A percentile compares a stretch with the other conserved stretches of the same genome.
phyloP scores from a whole-genome alignment of 2,329 filamentous ascomycete species.

The Fusarium setosum region DNA sequence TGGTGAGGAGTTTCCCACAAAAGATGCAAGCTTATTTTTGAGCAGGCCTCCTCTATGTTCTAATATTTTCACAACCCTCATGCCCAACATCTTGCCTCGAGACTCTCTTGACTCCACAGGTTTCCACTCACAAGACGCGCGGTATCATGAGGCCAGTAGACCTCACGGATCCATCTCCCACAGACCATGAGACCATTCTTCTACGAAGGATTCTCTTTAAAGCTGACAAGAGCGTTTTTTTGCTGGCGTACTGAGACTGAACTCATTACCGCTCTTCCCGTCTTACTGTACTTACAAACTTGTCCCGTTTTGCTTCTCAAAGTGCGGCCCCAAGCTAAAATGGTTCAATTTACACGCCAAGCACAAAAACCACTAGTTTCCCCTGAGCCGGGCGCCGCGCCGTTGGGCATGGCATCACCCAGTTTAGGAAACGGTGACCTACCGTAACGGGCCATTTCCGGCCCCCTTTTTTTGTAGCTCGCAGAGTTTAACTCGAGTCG shows the following conservation, averaged over 20 bases:
- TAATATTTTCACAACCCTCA: slow-evolving; percentile 20
- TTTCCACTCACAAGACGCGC: slow-evolving; percentile 31
- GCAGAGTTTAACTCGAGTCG: slow-evolving; percentile 11
- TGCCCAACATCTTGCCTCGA: slow-evolving; percentile 27
- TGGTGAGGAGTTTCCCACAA: background rate
- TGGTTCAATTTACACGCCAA: background rate
- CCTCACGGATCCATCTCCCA: slow-evolving; percentile 25
- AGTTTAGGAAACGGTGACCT: slow-evolving; percentile 32
- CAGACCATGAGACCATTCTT: slow-evolving; percentile 3
- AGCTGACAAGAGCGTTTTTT: slow-evolving; percentile 3
- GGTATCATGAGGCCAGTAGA: slow-evolving; percentile 30
- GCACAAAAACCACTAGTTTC: slow-evolving; percentile 14
- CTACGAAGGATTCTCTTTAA: background rate
- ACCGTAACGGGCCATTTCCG: slow-evolving; percentile 36
- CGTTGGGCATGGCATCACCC: slow-evolving; percentile 33
- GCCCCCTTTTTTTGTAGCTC: slow-evolving; percentile 31
- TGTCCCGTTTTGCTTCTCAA: background rate
- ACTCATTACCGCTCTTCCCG: slow-evolving; percentile 10
- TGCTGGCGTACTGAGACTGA: background rate
- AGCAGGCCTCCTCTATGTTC: background rate
- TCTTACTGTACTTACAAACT: background rate
- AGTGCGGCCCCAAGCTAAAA: slow-evolving; percentile 1
- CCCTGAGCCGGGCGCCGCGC: slow-evolving; percentile 16
- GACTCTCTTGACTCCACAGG: slow-evolving; percentile 14
- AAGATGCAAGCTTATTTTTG: background rate